These are phyloP conservation scores for Cercospora sojina DNA, from an alignment of 2,329 filamentous ascomycete genomes.

Conservation along the genomic window DNA sequence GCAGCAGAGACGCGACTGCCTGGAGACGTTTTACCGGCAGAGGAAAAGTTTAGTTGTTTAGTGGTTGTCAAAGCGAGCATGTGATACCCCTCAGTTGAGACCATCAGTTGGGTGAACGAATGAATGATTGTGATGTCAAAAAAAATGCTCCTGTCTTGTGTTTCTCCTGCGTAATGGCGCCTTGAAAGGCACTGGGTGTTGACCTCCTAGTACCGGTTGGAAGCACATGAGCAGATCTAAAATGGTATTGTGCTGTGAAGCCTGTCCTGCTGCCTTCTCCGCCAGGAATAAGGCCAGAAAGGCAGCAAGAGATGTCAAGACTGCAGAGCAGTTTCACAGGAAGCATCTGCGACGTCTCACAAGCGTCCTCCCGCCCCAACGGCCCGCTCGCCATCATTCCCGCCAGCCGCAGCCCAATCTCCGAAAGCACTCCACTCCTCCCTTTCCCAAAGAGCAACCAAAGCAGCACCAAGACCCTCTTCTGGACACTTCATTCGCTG, in stretches of 20 bases:
- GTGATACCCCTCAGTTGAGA: neutral
- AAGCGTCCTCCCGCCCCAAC: neutral
- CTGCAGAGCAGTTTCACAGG: conserved; percentile 7
- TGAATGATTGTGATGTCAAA: neutral
- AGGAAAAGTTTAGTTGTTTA: conserved; percentile 36
- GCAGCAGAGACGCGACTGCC: conserved; percentile 71
- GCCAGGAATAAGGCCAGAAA: neutral
- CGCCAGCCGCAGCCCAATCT: neutral
- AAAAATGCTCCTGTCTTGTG: neutral
- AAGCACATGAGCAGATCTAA: neutral
- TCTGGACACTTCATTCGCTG: neutral
- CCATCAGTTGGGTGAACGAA: neutral
- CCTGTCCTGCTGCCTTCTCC: neutral
- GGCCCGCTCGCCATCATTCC: neutral
- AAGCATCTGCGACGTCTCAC: neutral
- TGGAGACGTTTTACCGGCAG: conserved; percentile 76
- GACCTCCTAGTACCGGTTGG: neutral
- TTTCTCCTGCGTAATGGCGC: neutral
- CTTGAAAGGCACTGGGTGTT: neutral
- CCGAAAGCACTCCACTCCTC: neutral
- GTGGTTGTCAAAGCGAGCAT: neutral
- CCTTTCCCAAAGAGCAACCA: neutral
- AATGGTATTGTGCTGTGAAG: neutral
- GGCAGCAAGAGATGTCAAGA: neutral
- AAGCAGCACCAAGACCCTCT: neutral